Evolutionary conservation across 2,329 filamentous ascomycete genomes (phyloP).

Genomic region (Calonectria hongkongensis): DNA sequence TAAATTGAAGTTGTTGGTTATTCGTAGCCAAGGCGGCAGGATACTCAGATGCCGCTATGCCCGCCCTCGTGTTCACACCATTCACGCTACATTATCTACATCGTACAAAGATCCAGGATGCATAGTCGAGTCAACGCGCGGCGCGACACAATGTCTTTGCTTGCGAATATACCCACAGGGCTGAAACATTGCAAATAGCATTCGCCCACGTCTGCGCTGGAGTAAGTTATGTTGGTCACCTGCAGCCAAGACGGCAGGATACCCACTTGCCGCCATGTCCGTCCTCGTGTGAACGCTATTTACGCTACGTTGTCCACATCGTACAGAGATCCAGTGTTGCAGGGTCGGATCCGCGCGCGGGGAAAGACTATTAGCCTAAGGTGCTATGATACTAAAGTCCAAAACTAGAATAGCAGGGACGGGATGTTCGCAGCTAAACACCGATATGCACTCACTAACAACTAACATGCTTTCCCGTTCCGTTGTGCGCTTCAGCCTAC

Average conservation of each 20-base stretch:
- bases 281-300: neutral
- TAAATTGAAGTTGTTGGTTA: neutral
- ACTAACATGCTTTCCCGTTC: no score
- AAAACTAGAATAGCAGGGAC: neutral
- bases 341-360: neutral
- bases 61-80: neutral
- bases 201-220: neutral
- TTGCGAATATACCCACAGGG: neutral
- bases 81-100: no score
- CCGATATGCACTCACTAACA: no score
- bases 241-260: neutral
- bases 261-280: neutral
- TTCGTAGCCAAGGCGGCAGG: neutral
- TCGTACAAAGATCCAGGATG: neutral
- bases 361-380: neutral
- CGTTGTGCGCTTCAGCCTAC: neutral
- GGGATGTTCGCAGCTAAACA: neutral
- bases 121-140: neutral
- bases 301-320: no score
- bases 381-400: neutral
- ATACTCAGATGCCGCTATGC: neutral
- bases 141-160: neutral
- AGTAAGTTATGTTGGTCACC: neutral
- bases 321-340: neutral
- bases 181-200: neutral